Conservation (phyloP, 2,329 filamentous ascomycete species). For the Fusarium sp. region DNA sequence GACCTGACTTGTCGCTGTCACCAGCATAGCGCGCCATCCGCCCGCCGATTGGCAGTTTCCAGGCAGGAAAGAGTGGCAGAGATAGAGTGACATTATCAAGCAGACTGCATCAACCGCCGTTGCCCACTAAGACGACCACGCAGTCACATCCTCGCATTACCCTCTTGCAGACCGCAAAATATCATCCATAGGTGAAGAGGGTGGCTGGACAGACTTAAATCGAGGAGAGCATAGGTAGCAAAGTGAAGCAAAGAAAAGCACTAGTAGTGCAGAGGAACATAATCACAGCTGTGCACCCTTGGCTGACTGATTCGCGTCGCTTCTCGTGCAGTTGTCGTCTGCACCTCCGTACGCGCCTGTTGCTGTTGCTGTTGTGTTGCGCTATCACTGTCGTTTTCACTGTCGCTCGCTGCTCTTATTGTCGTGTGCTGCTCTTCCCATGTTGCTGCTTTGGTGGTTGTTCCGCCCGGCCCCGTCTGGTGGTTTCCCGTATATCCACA, state of each 20-base stretch:
- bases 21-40: conserved; percentile 27
- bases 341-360: conserved; percentile 37
- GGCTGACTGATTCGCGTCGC: conserved; percentile 22
- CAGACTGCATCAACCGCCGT: conserved; percentile 39
- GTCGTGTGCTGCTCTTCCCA: conserved; percentile 19
- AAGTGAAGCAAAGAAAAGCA: background rate
- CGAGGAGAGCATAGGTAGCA: background rate
- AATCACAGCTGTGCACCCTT: conserved; percentile 28
- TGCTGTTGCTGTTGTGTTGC: conserved; percentile 18
- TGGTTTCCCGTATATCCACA: conserved; percentile 42
- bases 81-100: conserved; percentile 41
- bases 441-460: conserved; percentile 29
- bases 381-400: background rate
- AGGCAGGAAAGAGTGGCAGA: conserved; percentile 18
- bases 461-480: conserved; percentile 40
- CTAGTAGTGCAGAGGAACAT: background rate
- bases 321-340: conserved; percentile 40
- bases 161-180: conserved; percentile 24
- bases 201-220: conserved; percentile 8
- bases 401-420: conserved; percentile 7
- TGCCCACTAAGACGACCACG: conserved; percentile 28
- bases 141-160: conserved; percentile 40
- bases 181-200: conserved; percentile 4
- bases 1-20: conserved; percentile 19
- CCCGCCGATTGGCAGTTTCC: conserved; percentile 21